Evolutionary conservation across 1,139 yeast species (phyloP).

Genomic region (Yamadazyma diospyri): DNA sequence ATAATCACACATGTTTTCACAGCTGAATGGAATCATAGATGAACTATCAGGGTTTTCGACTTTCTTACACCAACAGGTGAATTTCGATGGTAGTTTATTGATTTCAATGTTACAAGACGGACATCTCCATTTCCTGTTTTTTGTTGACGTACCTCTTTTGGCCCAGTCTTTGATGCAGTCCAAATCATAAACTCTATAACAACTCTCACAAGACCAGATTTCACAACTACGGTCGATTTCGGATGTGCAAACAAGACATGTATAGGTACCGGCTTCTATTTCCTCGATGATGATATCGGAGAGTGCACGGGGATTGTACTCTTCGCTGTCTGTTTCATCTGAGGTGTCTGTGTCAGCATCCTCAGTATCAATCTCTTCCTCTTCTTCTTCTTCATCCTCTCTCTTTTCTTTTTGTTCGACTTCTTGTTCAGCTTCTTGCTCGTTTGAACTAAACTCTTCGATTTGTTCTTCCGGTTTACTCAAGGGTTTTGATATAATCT

Average conservation of each 20-base stretch:
- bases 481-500: too few relatives aligned
- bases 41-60: conserved; percentile 55
- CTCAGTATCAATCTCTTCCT: not conserved
- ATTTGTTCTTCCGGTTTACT: too few relatives aligned
- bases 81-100: conserved; percentile 51
- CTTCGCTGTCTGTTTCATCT: conserved; percentile 12
- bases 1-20: conserved; percentile 78
- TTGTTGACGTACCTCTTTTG: conserved; percentile 60
- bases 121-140: conserved; percentile 67
- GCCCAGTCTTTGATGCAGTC: conserved; percentile 87
- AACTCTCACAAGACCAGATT: conserved; percentile 71
- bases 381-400: not conserved
- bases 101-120: conserved; percentile 74
- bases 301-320: conserved; percentile 23
- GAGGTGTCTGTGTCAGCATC: conserved; percentile 5
- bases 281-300: conserved; percentile 46
- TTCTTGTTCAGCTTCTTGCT: too few relatives aligned
- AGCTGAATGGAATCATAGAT: conserved; percentile 71
- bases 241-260: conserved; percentile 81
- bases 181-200: conserved; percentile 77
- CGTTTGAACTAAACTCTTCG: too few relatives aligned
- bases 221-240: conserved; percentile 66
- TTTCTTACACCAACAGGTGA: conserved; percentile 92
- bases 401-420: not conserved
- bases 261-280: conserved; percentile 63